These are phyloP conservation scores for Fusarium siculi DNA, from an alignment of 2,329 filamentous ascomycete genomes.

Conservation along the genomic window DNA sequence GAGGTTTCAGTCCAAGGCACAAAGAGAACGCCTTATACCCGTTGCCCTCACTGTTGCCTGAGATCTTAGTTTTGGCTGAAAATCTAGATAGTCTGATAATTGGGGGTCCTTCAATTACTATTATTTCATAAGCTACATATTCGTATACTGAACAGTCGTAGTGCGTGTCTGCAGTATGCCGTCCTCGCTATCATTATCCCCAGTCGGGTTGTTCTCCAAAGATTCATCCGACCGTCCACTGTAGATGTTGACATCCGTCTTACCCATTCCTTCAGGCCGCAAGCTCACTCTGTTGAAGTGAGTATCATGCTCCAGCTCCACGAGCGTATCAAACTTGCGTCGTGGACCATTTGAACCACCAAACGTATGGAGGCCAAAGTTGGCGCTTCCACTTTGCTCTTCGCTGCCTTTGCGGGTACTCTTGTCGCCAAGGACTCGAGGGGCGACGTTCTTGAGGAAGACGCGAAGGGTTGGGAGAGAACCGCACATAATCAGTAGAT, in stretches of 20 bases:
- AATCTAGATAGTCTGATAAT: too few relatives aligned
- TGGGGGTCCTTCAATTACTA: too few relatives aligned
- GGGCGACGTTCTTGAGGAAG: conserved; percentile 8
- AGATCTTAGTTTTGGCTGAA: fast-evolving
- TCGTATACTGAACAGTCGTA: not conserved
- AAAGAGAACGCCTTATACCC: too few relatives aligned
- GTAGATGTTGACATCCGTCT: conserved; percentile 2
- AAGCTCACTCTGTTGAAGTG: conserved; percentile 5
- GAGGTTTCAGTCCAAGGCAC: too few relatives aligned
- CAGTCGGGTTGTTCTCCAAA: not conserved
- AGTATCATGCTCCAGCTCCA: conserved; percentile 6
- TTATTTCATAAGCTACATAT: too few relatives aligned
- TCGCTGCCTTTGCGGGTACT: not conserved
- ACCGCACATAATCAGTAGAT: conserved; percentile 9
- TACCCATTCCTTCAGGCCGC: not conserved
- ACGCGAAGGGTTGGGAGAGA: conserved; percentile 8
- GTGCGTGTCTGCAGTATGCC: conserved; percentile 7
- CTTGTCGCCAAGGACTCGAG: conserved; percentile 10
- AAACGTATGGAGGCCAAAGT: not conserved
- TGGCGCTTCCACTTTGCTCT: not conserved
- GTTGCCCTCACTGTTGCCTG: fast-evolving
- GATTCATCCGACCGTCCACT: not conserved
- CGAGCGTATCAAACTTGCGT: conserved; percentile 11
- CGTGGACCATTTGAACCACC: conserved; percentile 6
- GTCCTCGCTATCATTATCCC: conserved; percentile 8